Percentiles rank a stretch among this genome's conserved stretches.
Evolutionary conservation across 805 yeast species (phyloP).

Genomic region (Monosporozyma aerobia): DNA sequence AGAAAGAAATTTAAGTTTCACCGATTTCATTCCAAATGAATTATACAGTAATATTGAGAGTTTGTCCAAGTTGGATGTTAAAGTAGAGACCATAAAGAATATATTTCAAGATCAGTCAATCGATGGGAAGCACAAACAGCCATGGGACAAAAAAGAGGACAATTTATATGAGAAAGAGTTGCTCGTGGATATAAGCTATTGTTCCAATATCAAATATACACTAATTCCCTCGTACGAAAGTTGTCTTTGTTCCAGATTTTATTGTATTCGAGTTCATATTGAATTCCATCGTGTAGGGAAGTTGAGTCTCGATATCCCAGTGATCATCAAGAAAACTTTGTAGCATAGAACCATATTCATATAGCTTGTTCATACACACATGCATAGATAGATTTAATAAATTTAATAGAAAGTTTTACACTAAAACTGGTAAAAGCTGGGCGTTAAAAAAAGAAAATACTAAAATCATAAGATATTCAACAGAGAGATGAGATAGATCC

Average conservation of each 20-base stretch:
- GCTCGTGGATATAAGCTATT: conserved; percentile 9
- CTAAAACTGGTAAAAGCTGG: neutral
- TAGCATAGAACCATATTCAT: neutral
- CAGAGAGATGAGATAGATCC: neutral
- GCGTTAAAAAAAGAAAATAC: neutral
- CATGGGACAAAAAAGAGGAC: conserved; percentile 27
- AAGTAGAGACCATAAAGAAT: conserved; percentile 12
- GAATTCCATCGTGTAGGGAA: conserved; percentile 21
- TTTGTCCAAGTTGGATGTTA: conserved; percentile 18
- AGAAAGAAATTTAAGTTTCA: conserved; percentile 19
- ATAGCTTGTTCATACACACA: neutral
- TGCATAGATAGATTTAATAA: no score
- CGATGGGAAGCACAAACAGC: conserved; percentile 13
- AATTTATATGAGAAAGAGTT: conserved; percentile 28
- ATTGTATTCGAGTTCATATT: conserved; percentile 35
- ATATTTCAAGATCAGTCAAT: conserved; percentile 23
- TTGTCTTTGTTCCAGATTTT: conserved; percentile 39
- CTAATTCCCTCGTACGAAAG: conserved; percentile 40
- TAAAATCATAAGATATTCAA: neutral
- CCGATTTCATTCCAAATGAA: conserved; percentile 20
- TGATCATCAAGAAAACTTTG: conserved; percentile 9
- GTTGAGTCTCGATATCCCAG: conserved; percentile 10
- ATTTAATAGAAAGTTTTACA: no score
- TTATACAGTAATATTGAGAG: conserved; percentile 25
- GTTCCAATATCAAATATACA: conserved; percentile 31